These are phyloP conservation scores for Xylona heveae DNA, from an alignment of 495 filamentous ascomycete species.

Conservation along the genomic window DNA sequence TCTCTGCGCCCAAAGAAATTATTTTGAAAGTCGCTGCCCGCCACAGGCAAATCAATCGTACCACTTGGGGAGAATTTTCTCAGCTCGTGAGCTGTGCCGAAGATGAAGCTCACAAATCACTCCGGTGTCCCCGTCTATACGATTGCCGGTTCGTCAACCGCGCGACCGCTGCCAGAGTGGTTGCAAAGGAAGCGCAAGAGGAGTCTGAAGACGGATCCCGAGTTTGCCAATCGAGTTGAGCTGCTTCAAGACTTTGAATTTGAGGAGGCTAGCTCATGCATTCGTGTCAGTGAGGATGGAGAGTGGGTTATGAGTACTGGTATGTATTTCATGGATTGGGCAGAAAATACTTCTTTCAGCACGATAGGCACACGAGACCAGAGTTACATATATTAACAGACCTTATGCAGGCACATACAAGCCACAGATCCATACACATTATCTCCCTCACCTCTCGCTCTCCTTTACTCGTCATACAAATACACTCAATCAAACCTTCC, in stretches of 20 bases:
- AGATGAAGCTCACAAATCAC: constrained; percentile 76
- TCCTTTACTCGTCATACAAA: constrained; percentile 86
- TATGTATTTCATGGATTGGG: constrained; percentile 18
- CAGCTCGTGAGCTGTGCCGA: too few species aligned
- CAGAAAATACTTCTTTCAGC: background rate
- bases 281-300: constrained; percentile 84
- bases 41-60: too few species aligned
- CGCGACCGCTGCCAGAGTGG: constrained; percentile 86
- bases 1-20: too few species aligned
- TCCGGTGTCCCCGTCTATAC: constrained; percentile 90
- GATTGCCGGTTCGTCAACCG: constrained; percentile 77
- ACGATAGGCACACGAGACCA: too few species aligned
- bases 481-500: constrained; percentile 81
- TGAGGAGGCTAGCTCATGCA: constrained; percentile 87
- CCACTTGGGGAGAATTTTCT: too few species aligned
- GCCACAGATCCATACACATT: constrained; percentile 90
- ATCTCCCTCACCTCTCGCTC: constrained; percentile 77
- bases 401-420: constrained; percentile 51
- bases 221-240: constrained; percentile 85
- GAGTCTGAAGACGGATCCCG: constrained; percentile 80
- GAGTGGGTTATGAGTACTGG: constrained; percentile 98
- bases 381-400: too few species aligned
- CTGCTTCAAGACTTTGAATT: constrained; percentile 96
- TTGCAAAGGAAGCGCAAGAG: constrained; percentile 77
- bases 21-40: too few species aligned